Evolutionary conservation across 1,139 yeast genomes (phyloP), one percentile per base, ranked within the genome.

Genomic region (Lodderomyces elongisporus): DNA sequence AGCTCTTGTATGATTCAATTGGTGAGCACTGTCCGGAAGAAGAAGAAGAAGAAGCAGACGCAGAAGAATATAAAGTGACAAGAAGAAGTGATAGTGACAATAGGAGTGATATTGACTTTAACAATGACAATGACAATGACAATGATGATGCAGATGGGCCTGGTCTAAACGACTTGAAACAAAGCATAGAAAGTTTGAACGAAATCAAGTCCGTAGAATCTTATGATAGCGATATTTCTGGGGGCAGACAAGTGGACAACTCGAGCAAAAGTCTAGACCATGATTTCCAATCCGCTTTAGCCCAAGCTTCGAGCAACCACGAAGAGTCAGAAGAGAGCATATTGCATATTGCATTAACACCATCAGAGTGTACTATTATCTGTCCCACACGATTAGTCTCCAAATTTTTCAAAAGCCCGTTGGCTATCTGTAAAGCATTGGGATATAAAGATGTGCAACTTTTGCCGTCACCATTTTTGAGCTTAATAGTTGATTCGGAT

Each of bases 401-500:
- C 3, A 40, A 45, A n/a, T 42, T 66, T 4, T 74, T 76, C 44
- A 47, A 47, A 4, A 51, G 58, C 23, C 64, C 69, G 1, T 51
- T 73, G 27, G 38, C 47, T 1, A 46, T 56, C 4, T 58, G 70
- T 37, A 25, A 41, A 15, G 37, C 47, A 16, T 44, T 65, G 30
- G 46, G 49, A 2, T 62, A 52, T 36, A 42, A 40, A 6, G 65
- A 62, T 30, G 73, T 74, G 3, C 48, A 67, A 36, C 47, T 77
- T n/a, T 45, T 77, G 7, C 58, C 62, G 1, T 70, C 70, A 20
- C 58, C 59, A 16, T 80, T 71, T 46, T 57, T 77, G 25, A 71
- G 71, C 18, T 57, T 80, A 22, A 83, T 77, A 41, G 73, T 80
- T 3, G 80, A 78, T 42, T 72, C 77, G 35, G 84, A 77, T 40